A percentile compares a stretch with the other conserved stretches of the same genome.
phyloP scores from a whole-genome alignment of 768 basidiomycete genomes.

The Tubosaeta sp. region DNA sequence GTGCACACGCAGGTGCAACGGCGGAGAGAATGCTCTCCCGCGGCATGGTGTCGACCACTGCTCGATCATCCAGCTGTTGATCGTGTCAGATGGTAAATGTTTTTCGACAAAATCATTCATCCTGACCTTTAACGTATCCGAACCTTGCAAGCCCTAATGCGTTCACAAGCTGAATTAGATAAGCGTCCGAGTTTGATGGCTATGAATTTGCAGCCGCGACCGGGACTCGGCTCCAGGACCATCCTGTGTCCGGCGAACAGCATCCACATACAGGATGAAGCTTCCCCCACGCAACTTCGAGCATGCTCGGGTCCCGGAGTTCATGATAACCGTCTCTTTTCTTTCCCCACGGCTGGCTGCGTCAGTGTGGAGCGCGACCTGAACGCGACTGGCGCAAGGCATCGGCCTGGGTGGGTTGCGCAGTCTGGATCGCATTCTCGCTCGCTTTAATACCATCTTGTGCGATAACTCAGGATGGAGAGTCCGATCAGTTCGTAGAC shows the following conservation, averaged over 20 bases:
- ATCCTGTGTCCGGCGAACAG: slow-evolving; percentile 13
- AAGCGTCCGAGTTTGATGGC: slow-evolving; percentile 29
- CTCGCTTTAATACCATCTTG: not conserved
- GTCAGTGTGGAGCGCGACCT: no score
- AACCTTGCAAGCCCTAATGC: slow-evolving; percentile 1
- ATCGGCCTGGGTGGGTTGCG: not conserved
- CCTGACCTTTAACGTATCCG: slow-evolving; percentile 19
- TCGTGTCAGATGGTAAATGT: slow-evolving; percentile 15
- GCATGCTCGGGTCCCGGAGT: slow-evolving; percentile 18
- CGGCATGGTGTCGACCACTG: not conserved
- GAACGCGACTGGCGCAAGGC: not conserved
- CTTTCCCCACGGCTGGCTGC: no score
- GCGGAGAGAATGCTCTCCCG: slow-evolving; percentile 13
- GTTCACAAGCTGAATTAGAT: slow-evolving; percentile 27
- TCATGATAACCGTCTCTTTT: slow-evolving; percentile 14
- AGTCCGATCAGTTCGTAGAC: not conserved
- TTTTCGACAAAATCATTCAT: slow-evolving; percentile 19
- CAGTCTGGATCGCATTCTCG: not conserved
- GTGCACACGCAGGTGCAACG: slow-evolving; percentile 26
- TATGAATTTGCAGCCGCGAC: slow-evolving; percentile 9
- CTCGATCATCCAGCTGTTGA: not conserved
- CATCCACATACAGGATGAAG: slow-evolving; percentile 4
- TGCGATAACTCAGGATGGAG: not conserved
- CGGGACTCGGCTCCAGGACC: slow-evolving; percentile 12
- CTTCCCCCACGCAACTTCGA: not conserved